These are phyloP conservation scores for Kalanchoe fedtschenkoi DNA, from an alignment of 164 flowering plant genomes.

Conservation along the genomic window DNA sequence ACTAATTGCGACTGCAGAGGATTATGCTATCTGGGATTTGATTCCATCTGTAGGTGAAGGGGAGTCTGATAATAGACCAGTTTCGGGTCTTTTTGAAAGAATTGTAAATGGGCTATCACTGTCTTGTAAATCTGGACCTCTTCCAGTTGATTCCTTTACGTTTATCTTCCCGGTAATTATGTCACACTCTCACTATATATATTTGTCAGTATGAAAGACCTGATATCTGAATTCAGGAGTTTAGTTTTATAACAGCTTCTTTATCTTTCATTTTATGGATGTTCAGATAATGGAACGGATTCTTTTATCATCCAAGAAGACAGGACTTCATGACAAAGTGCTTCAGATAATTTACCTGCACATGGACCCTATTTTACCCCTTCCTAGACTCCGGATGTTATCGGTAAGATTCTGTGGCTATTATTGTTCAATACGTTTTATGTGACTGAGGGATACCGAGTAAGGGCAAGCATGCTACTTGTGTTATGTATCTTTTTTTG, in stretches of 20 bases:
- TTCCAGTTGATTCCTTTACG: constrained; percentile 86
- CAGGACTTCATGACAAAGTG: constrained; percentile 81
- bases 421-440: not conserved
- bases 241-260: not conserved
- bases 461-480: not conserved
- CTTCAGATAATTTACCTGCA: constrained; percentile 77
- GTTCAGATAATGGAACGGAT: constrained; percentile 84
- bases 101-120: constrained; percentile 46
- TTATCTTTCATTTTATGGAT: not conserved
- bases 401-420: constrained; percentile 41
- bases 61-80: constrained; percentile 30
- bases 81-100: constrained; percentile 66
- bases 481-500: constrained; percentile 9
- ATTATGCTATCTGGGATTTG: constrained; percentile 29
- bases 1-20: constrained; percentile 50
- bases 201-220: not conserved
- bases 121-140: constrained; percentile 85
- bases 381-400: constrained; percentile 89
- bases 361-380: constrained; percentile 87
- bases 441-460: not conserved
- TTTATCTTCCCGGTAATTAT: constrained; percentile 82
- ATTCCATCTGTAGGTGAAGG: constrained; percentile 39
- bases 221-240: not conserved
- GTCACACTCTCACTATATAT: not conserved
- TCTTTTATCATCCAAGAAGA: constrained; percentile 67